Base-by-base conservation (phyloP, 2,329 filamentous ascomycete species). In the Pseudohalonectria lignicola region DNA sequence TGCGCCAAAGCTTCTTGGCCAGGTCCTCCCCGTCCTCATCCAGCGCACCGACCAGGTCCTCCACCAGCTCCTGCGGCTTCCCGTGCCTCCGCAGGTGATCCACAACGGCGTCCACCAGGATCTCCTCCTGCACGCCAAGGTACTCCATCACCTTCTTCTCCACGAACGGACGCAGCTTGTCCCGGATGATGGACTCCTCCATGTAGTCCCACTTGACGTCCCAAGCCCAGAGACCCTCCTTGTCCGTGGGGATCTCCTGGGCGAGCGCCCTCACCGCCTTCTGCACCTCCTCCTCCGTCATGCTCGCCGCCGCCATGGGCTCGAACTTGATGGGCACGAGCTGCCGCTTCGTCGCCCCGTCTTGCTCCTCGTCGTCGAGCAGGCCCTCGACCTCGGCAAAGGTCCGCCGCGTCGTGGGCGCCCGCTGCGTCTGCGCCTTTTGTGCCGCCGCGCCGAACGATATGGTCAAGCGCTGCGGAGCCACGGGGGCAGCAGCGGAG, bases 111-210 rank as follows among this genome's bases (percentile, higher is more conserved):
- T 94, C 88, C 23, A 98, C 87, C 34, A 98, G 67, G 64, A 95
- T 80, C 62, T 96, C 86, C 59, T 98, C 92, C 61, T 96, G 87
- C 41, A 98, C 84, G 42, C 93, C 93, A 35, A 98, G 73, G 51
- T 92, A 93, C 60, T 98, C 92, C 43, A 98, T 82, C 49, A 96
- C 86, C 71, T 96, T 98, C 74, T 94, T 94, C 67, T 94, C 87
- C 40, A 96, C 86, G 63, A 95, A 98, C 21, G 90, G 88, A 52
- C 84, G 78, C 49, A 98, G 76, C 56, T 95, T 88, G 46, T 93
- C 84, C 43, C 77, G 74, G 42, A 96, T 76, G 31, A 92, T 73
- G 13, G 72, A 69, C 43, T 92, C 82, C 54, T 93, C 85, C 55
- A 98, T 71, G 60, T 79, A 86, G 37, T 93, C 82, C 92, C 92